phyloP scores from a whole-genome alignment of 208 protist species.

The Trichomonas vaginalis region DNA sequence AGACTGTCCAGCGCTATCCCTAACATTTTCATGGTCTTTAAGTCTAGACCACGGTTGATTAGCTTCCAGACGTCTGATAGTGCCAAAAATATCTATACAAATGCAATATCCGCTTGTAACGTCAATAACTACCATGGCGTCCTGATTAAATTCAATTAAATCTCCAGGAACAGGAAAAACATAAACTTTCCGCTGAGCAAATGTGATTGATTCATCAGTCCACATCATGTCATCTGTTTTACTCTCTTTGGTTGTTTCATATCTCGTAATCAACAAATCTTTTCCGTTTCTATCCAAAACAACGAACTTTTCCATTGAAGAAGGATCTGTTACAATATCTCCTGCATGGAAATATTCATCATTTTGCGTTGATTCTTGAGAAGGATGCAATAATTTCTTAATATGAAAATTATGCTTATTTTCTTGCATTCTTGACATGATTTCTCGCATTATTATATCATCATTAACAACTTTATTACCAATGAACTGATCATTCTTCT shows the following conservation, averaged over 20 bases:
- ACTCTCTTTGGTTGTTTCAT: background rate
- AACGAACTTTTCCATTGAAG: background rate
- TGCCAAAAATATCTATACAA: background rate
- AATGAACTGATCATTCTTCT: background rate
- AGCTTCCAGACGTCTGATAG: background rate
- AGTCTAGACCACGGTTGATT: background rate
- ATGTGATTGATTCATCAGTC: background rate
- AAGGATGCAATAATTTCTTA: too few relatives aligned
- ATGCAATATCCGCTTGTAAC: background rate
- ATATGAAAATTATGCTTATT: background rate
- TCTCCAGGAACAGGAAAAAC: background rate
- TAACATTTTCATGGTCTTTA: background rate
- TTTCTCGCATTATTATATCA: background rate
- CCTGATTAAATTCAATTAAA: background rate
- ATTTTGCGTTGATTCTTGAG: too few relatives aligned
- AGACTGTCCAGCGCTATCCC: background rate
- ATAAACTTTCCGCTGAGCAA: background rate
- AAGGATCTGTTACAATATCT: background rate
- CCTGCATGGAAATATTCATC: background rate
- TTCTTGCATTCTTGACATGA: too few relatives aligned
- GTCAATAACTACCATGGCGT: background rate
- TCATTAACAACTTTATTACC: background rate
- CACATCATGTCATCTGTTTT: background rate
- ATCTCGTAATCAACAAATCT: background rate
- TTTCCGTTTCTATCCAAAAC: background rate